Conservation (phyloP, 73 alveolate genomes). For the Uronychia binucleata region DNA sequence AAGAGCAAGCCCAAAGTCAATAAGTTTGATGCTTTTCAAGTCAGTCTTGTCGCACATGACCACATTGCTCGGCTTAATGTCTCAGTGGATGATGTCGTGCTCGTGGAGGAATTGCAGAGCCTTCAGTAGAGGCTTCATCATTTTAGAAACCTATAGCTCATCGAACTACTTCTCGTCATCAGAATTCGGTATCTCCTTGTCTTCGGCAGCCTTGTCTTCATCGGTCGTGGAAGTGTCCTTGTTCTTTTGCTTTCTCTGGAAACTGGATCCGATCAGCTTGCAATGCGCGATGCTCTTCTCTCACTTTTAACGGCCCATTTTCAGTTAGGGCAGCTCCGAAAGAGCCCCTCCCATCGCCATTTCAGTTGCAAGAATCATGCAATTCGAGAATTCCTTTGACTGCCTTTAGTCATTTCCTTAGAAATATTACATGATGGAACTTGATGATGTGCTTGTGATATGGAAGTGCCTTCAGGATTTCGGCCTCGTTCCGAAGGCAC, state of each 20-base stretch:
- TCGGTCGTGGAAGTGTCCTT: not conserved
- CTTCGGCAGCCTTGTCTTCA: not conserved
- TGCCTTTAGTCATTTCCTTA: not conserved
- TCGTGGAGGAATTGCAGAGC: not conserved
- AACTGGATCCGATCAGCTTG: not conserved
- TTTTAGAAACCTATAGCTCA: not conserved
- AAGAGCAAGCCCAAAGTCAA: not conserved
- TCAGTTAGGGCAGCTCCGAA: not conserved
- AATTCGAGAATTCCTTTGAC: not conserved
- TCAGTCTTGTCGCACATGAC: not conserved
- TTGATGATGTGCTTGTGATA: not conserved
- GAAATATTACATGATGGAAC: not conserved
- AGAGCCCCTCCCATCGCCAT: not conserved
- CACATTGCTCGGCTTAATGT: not conserved
- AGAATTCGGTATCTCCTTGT: not conserved
- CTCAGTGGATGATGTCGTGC: not conserved
- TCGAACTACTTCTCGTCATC: not conserved
- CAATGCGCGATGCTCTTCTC: not conserved
- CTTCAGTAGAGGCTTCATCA: not conserved
- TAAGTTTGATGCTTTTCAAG: not conserved
- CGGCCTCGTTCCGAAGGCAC: not conserved
- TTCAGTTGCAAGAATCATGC: not conserved
- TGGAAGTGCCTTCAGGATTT: not conserved
- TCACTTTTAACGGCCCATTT: not conserved
- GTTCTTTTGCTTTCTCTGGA: not conserved